Evolutionary conservation across 768 basidiomycete species (phyloP).

Genomic region (Chlorophyllum brunneum): DNA sequence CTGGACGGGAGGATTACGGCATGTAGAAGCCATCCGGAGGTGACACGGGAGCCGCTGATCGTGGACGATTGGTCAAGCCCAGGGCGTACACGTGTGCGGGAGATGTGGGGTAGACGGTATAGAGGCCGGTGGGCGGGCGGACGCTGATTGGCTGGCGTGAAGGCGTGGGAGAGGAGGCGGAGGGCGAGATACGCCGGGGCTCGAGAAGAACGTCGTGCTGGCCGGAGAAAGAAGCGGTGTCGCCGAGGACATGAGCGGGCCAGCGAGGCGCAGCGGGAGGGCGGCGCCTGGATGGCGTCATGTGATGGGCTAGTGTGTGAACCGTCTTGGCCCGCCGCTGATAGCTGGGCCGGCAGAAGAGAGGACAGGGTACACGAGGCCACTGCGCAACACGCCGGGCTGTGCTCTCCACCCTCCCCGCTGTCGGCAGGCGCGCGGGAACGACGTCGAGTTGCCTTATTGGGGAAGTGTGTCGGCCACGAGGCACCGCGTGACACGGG

Average conservation of each 20-base stretch:
- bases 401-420: no score
- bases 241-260: slow-evolving; percentile 12
- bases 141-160: background rate
- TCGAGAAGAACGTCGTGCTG: no score
- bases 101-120: background rate
- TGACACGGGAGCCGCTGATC: slow-evolving; percentile 8
- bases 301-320: slow-evolving; percentile 4
- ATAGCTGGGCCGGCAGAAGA: background rate
- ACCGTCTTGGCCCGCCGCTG: slow-evolving; percentile 8
- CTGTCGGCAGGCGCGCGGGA: background rate
- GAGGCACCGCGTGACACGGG: slow-evolving; percentile 7
- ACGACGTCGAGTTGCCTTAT: background rate
- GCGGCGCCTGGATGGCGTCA: slow-evolving; percentile 12
- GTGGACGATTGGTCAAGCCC: slow-evolving; percentile 9
- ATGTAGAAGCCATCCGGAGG: background rate
- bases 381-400: no score
- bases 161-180: slow-evolving; percentile 4
- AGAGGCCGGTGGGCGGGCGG: background rate
- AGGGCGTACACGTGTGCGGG: background rate
- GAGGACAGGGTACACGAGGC: background rate
- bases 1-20: background rate
- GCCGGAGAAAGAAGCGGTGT: background rate
- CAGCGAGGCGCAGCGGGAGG: slow-evolving; percentile 2
- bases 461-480: slow-evolving; percentile 2
- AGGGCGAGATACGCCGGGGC: no score